Evolutionary conservation across 306 rosid species (phyloP).

Genomic region (Corylus avellana): DNA sequence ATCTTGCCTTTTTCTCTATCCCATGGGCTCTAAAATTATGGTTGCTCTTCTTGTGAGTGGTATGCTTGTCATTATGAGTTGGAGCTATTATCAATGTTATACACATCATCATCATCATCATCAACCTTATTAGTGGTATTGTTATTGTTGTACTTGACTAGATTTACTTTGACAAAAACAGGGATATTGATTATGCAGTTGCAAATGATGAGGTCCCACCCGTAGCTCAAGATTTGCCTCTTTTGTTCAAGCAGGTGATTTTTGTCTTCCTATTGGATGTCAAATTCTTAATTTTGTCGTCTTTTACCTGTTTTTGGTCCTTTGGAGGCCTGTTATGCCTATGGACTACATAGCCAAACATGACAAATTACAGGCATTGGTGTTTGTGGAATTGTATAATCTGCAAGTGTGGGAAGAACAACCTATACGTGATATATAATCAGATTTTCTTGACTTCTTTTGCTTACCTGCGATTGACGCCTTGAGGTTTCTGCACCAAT

Average conservation of each 20-base stretch:
- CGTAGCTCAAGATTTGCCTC: constrained; percentile 44
- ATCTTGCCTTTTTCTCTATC: neutral
- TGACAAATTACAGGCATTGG: neutral
- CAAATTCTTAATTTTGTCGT: neutral
- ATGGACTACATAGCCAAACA: neutral
- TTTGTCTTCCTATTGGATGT: constrained; percentile 5
- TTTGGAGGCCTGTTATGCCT: neutral
- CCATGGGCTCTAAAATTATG: neutral
- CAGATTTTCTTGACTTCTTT: neutral
- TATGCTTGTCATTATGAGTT: neutral
- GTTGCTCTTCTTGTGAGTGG: neutral
- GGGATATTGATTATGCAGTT: constrained; percentile 79
- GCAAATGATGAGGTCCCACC: constrained; percentile 51
- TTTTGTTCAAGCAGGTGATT: constrained; percentile 67
- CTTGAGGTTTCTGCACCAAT: neutral
- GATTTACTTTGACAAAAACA: constrained; percentile 44
- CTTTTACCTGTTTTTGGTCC: neutral
- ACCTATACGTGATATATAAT: neutral
- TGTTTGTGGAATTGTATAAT: neutral
- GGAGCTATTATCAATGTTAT: neutral
- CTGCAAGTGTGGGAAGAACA: neutral
- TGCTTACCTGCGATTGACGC: neutral
- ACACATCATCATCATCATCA: neutral
- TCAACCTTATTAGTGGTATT: neutral
- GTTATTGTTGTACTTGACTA: constrained; percentile 24